Percentiles rank a stretch among this genome's conserved stretches.
These are phyloP conservation scores for Hanseniaspora singularis DNA, from an alignment of 805 yeast species.

Conservation along the genomic window DNA sequence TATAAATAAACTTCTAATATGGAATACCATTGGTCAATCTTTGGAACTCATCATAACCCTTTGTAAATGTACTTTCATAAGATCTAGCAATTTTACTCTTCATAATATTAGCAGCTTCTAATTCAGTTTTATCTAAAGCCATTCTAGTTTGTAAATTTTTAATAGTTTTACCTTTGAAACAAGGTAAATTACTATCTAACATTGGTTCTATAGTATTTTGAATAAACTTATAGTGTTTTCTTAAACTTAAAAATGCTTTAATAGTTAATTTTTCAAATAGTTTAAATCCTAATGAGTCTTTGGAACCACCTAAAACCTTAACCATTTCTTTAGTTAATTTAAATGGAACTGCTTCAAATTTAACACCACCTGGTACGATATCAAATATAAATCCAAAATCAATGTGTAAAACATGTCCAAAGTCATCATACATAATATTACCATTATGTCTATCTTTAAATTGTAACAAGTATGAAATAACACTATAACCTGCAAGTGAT, in stretches of 20 bases:
- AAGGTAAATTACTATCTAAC: slow-evolving; percentile 91
- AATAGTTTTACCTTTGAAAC: slow-evolving; percentile 76
- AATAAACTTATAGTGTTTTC: slow-evolving; percentile 79
- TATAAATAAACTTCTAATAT: slow-evolving; percentile 34
- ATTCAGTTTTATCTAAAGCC: slow-evolving; percentile 67
- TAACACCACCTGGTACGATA: slow-evolving; percentile 97
- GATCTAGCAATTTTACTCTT: slow-evolving; percentile 64
- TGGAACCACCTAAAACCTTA: slow-evolving; percentile 84
- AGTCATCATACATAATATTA: slow-evolving; percentile 88
- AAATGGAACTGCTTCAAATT: slow-evolving; percentile 96
- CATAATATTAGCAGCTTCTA: slow-evolving; percentile 73
- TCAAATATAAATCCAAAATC: slow-evolving; percentile 98
- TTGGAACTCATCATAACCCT: slow-evolving; percentile 96
- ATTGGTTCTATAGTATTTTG: slow-evolving; percentile 79
- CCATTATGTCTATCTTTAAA: slow-evolving; percentile 98
- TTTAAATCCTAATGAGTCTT: slow-evolving; percentile 69
- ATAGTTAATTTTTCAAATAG: slow-evolving; percentile 95
- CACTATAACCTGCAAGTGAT: slow-evolving; percentile 87
- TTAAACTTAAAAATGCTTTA: slow-evolving; percentile 76
- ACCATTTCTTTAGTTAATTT: slow-evolving; percentile 95
- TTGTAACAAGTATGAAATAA: slow-evolving; percentile 79
- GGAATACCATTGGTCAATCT: slow-evolving; percentile 95
- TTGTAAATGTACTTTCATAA: slow-evolving; percentile 78
- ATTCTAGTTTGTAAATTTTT: slow-evolving; percentile 66
- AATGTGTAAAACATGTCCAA: slow-evolving; percentile 89